A percentile compares a stretch with the other conserved stretches of the same genome.
These are phyloP conservation scores for Citrus inodora DNA, from an alignment of 345 rosid species.

Conservation along the genomic window DNA sequence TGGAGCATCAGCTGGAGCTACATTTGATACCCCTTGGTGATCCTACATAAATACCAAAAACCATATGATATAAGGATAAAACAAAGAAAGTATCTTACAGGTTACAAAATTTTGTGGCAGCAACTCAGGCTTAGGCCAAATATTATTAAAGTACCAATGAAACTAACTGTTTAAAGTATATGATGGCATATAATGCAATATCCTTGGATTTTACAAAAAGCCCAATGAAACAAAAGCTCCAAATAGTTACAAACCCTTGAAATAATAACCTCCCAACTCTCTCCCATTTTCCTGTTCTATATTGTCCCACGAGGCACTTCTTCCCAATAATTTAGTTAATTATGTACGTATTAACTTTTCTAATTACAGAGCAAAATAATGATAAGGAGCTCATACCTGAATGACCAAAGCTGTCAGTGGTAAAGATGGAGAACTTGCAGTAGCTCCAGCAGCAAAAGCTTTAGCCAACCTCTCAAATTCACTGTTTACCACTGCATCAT, in stretches of 20 bases:
- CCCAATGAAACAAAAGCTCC: background rate
- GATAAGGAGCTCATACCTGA: slow-evolving; percentile 49
- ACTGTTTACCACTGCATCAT: slow-evolving; percentile 41
- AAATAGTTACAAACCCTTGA: background rate
- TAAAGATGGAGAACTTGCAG: slow-evolving; percentile 54
- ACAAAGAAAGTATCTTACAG: background rate
- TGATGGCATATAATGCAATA: background rate
- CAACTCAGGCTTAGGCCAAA: background rate
- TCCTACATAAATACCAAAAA: slow-evolving; percentile 45
- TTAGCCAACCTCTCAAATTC: slow-evolving; percentile 68
- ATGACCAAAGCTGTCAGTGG: slow-evolving; percentile 84
- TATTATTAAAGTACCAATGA: background rate
- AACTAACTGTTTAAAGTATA: background rate
- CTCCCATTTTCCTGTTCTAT: background rate
- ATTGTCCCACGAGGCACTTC: background rate
- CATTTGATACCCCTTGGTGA: slow-evolving; percentile 95
- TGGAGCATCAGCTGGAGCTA: slow-evolving; percentile 84
- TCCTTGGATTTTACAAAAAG: background rate
- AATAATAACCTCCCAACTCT: background rate
- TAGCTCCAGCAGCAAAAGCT: slow-evolving; percentile 67
- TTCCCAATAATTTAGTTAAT: background rate
- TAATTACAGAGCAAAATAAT: background rate
- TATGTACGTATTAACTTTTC: background rate
- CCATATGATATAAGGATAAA: background rate
- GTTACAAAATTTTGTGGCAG: background rate